Evolutionary conservation across 768 basidiomycete species (phyloP), one percentile per base, ranked within the genome.

Genomic region (Tricholoma matsutake): DNA sequence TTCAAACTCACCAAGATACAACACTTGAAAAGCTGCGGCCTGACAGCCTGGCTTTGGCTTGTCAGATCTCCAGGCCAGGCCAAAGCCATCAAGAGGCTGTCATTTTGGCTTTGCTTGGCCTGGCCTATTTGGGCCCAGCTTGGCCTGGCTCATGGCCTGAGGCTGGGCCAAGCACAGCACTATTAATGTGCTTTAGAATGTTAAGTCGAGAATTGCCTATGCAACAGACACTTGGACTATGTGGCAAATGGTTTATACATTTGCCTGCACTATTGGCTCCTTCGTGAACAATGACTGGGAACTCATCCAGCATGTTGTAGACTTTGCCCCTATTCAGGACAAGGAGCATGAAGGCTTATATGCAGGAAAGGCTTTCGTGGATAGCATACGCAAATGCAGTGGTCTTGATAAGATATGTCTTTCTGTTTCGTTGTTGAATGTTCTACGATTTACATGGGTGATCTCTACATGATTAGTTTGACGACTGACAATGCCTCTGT

Each of bases 381-480:
- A 72, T 8, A 65, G 71, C 6, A 62, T 62, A 20, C 18, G 61
- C 2, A 63, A 65, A 39, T 18, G 54, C 37, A 74, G 74, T 2
- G 56, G 64, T 28, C 57, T 76, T 1, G 57, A 75, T 56, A 77
- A 78, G 73, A 76, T 78, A 63, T 64, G 74, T 73, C 29, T 34
- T 32, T 37, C 34, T 61, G 57, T 43, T 43, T 43, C n/a, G 14
- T 18, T 35, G 34, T 35, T 13, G 5, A 35, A 35, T 35, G 34
- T 3, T 35, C 34, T 35, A 35, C 13, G 34, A 35, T 35, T 35
- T 35, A 35, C 41, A 43, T n/a, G 11, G 39, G 16, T 41, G 16
- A 41, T 35, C 25, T 41, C 58, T 57, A 60, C 63, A 56, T 59
- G 57, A 51, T 58, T 18, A 22, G 51, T 2, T 9, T 59, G 45